Conservation (phyloP, 305 asterid genomes). For the Fraxinus platypoda region DNA sequence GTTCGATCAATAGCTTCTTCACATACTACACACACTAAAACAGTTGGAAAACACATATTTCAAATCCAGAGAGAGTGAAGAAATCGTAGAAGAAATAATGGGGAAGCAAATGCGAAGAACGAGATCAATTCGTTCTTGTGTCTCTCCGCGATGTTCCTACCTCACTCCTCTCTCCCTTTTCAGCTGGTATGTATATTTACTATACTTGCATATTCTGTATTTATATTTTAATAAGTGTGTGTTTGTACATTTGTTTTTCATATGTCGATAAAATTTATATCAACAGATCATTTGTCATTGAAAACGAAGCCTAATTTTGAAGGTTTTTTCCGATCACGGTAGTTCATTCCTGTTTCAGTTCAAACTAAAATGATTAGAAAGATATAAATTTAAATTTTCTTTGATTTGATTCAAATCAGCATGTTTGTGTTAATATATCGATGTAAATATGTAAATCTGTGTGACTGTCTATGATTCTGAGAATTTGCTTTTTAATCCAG, state of each 20-base stretch:
- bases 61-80: background rate
- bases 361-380: background rate
- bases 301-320: constrained; percentile 7
- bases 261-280: background rate
- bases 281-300: background rate
- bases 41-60: background rate
- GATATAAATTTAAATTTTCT: background rate
- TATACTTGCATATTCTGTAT: background rate
- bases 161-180: constrained; percentile 56
- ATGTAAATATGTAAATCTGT: background rate
- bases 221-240: background rate
- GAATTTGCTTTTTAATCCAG: constrained; percentile 5
- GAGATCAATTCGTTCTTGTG: constrained; percentile 70
- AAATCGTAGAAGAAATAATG: constrained; percentile 31
- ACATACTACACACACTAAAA: constrained; percentile 13
- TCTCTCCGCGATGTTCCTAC: constrained; percentile 59
- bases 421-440: background rate
- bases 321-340: background rate
- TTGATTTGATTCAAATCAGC: background rate
- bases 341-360: background rate
- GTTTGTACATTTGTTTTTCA: background rate
- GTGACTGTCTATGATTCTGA: background rate
- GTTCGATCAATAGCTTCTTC: constrained; percentile 13
- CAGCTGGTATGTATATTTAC: constrained; percentile 49
- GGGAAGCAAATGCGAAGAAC: constrained; percentile 82